phyloP scores from a whole-genome alignment of 2,329 filamentous ascomycete species.

The Colletotrichum sp. region DNA sequence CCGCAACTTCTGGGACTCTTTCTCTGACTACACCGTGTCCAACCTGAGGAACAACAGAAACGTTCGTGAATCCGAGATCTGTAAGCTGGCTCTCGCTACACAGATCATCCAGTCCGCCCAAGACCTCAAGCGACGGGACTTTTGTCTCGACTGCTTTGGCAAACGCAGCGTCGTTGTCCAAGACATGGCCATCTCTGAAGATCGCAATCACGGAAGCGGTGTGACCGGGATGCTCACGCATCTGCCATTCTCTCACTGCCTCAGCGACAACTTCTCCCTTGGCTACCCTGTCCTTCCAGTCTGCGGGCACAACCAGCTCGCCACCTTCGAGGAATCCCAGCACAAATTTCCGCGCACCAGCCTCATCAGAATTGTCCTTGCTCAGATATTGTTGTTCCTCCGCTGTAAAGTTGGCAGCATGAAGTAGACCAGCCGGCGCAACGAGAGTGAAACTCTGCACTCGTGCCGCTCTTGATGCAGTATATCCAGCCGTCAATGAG shows the following conservation, averaged over 20 bases:
- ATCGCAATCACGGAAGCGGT: constrained; percentile 48
- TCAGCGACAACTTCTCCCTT: constrained; percentile 50
- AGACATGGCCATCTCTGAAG: constrained; percentile 48
- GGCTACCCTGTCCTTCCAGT: constrained; percentile 48
- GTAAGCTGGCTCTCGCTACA: constrained; percentile 21
- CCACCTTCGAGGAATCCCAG: constrained; percentile 48
- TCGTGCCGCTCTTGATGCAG: constrained; percentile 29
- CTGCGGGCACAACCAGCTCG: constrained; percentile 40
- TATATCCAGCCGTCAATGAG: constrained; percentile 42
- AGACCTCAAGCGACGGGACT: constrained; percentile 19
- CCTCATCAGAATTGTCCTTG: constrained; percentile 32
- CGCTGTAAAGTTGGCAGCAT: constrained; percentile 27
- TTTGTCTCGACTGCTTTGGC: constrained; percentile 15
- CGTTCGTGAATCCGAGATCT: constrained; percentile 22
- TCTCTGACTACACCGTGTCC: constrained; percentile 30
- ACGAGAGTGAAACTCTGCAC: constrained; percentile 43
- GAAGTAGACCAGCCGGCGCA: constrained; percentile 52
- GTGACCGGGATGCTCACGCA: constrained; percentile 50
- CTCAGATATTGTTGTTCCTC: constrained; percentile 28
- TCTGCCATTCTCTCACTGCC: constrained; percentile 54
- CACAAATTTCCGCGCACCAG: constrained; percentile 37
- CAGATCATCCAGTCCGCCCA: constrained; percentile 30
- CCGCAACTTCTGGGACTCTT: constrained; percentile 24
- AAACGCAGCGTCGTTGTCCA: constrained; percentile 35
- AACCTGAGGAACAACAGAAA: constrained; percentile 25